phyloP scores from a whole-genome alignment of 805 yeast genomes.

The Candida suzukii region DNA sequence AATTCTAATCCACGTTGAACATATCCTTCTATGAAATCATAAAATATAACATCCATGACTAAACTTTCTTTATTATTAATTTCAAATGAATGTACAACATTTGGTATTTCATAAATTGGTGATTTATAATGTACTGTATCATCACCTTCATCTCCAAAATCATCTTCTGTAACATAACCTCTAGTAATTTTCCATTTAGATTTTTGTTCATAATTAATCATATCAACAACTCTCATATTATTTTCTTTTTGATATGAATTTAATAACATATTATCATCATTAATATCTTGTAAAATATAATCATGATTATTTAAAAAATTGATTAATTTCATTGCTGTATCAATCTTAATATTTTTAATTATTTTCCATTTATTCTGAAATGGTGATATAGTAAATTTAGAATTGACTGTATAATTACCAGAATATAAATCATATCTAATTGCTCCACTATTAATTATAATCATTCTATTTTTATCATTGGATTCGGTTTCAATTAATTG shows the following conservation, averaged over 20 bases:
- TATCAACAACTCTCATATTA: conserved; percentile 7
- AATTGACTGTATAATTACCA: conserved; percentile 77
- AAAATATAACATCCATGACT: conserved; percentile 65
- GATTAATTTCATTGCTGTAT: conserved; percentile 48
- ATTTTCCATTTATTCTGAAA: conserved; percentile 75
- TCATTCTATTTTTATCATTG: conserved; percentile 34
- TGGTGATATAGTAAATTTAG: conserved; percentile 80
- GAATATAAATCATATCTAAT: conserved; percentile 78
- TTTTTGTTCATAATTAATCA: not conserved
- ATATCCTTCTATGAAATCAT: conserved; percentile 54
- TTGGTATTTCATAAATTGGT: conserved; percentile 59
- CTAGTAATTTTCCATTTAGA: conserved; percentile 25
- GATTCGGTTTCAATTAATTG: not conserved
- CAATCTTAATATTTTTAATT: conserved; percentile 48
- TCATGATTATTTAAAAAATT: conserved; percentile 51
- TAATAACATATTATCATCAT: conserved; percentile 7
- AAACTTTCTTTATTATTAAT: conserved; percentile 17
- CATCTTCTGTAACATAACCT: conserved; percentile 83
- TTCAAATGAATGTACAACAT: conserved; percentile 58
- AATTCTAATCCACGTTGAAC: not conserved
- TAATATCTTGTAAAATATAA: conserved; percentile 8
- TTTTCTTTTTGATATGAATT: conserved; percentile 19
- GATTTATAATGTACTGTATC: conserved; percentile 66
- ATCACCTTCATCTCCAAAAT: conserved; percentile 81
- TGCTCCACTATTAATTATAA: conserved; percentile 81